Evolutionary conservation across 2,329 filamentous ascomycete species (phyloP).

Genomic region (Phaeosphaeria sp.): DNA sequence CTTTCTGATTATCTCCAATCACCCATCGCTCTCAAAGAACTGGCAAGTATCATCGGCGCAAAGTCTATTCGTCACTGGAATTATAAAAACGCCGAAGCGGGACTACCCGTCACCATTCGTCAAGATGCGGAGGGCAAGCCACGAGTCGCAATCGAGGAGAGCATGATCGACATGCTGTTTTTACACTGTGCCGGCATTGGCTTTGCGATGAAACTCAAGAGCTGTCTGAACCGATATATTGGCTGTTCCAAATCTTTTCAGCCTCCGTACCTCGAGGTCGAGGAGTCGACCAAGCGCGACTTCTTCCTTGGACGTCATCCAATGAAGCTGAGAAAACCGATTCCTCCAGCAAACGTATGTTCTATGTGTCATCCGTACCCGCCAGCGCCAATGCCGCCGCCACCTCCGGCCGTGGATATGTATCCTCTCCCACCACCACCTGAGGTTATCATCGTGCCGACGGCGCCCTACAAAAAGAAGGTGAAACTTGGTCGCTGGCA

Average conservation of each 20-base stretch:
- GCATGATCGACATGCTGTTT: constrained; percentile 36
- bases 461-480: too few species aligned
- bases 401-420: not conserved
- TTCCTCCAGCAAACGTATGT: constrained; percentile 5
- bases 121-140: constrained; percentile 30
- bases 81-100: constrained; percentile 26
- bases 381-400: constrained; percentile 12
- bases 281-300: constrained; percentile 19
- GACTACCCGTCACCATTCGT: constrained; percentile 29
- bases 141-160: constrained; percentile 33
- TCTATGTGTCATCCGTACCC: constrained; percentile 15
- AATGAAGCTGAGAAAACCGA: not conserved
- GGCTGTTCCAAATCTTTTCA: constrained; percentile 4
- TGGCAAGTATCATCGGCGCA: constrained; percentile 30
- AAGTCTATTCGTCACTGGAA: constrained; percentile 34
- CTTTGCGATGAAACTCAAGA: constrained; percentile 31
- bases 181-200: constrained; percentile 28
- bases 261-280: not conserved
- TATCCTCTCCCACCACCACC: constrained; percentile 14
- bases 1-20: constrained; percentile 36
- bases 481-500: too few species aligned
- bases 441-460: too few species aligned
- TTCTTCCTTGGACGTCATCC: constrained; percentile 27
- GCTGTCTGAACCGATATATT: constrained; percentile 10
- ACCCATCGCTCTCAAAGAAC: constrained; percentile 26